A percentile compares a stretch with the other conserved stretches of the same genome.
phyloP scores from a whole-genome alignment of 2,329 filamentous ascomycete species.

The Pseudodiploospora longispora region DNA sequence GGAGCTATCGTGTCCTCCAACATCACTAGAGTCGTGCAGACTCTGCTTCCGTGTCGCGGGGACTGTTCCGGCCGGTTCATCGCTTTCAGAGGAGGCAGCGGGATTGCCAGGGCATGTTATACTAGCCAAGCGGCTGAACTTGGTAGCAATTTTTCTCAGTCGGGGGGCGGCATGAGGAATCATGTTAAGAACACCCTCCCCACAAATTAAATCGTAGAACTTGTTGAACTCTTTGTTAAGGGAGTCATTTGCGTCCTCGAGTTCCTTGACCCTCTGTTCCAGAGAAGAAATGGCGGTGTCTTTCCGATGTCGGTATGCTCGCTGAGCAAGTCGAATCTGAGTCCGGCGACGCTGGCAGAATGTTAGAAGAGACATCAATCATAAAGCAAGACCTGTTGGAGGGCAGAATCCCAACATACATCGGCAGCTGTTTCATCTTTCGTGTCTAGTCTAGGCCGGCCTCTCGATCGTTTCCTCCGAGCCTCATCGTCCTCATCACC shows the following conservation, averaged over 20 bases:
- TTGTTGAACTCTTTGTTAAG: conserved; percentile 65
- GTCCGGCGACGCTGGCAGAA: conserved; percentile 62
- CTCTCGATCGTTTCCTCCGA: conserved; percentile 55
- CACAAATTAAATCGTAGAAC: conserved; percentile 55
- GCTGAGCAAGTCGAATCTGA: conserved; percentile 79
- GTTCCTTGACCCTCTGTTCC: conserved; percentile 58
- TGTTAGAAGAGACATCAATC: conserved; percentile 13
- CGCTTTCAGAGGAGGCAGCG: conserved; percentile 9
- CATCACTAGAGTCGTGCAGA: background rate
- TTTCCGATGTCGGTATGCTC: conserved; percentile 78
- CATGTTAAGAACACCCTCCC: conserved; percentile 48
- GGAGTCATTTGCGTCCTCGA: conserved; percentile 62
- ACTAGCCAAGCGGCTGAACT: conserved; percentile 48
- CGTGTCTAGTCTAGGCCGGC: conserved; percentile 67
- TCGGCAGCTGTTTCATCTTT: conserved; percentile 71
- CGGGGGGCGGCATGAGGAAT: conserved; percentile 50
- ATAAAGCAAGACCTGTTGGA: background rate
- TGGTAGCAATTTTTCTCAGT: conserved; percentile 48
- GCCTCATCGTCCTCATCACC: conserved; percentile 33
- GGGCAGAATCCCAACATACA: conserved; percentile 43
- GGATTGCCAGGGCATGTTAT: conserved; percentile 29
- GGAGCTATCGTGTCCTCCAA: background rate
- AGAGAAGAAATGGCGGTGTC: conserved; percentile 71
- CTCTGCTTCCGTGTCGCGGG: background rate
- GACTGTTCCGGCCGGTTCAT: conserved; percentile 1